A percentile compares a stretch with the other conserved stretches of the same genome.
These are phyloP conservation scores for Magnolia kwangsiensis DNA, from an alignment of 164 flowering plant species.

Conservation along the genomic window DNA sequence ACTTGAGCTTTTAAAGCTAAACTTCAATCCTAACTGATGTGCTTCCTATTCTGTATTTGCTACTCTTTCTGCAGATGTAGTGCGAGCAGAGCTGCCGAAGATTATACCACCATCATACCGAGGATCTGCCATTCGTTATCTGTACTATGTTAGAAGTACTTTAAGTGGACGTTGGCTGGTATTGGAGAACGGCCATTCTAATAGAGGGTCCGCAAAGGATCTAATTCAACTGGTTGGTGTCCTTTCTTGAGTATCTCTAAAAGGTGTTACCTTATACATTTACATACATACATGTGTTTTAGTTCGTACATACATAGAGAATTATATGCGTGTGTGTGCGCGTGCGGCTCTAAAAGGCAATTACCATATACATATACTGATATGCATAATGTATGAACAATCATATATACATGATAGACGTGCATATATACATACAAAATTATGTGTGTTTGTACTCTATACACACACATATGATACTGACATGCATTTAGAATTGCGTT, in stretches of 20 bases:
- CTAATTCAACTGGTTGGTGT: constrained; percentile 57
- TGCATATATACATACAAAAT: too few species aligned
- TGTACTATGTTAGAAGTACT: constrained; percentile 63
- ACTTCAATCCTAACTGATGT: neutral
- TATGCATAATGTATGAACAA: too few species aligned
- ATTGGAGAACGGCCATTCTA: constrained; percentile 56
- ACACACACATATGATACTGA: too few species aligned
- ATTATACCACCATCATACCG: constrained; percentile 84
- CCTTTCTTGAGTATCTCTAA: constrained; percentile 2
- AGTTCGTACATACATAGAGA: neutral
- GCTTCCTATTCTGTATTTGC: neutral
- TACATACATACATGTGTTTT: neutral
- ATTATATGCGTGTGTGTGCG: too few species aligned
- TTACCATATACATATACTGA: too few species aligned
- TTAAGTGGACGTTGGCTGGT: constrained; percentile 59
- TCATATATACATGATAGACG: too few species aligned
- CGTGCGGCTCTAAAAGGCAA: too few species aligned
- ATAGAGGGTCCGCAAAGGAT: constrained; percentile 43
- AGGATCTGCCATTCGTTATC: constrained; percentile 83
- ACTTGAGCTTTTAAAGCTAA: too few species aligned
- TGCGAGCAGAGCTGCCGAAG: constrained; percentile 59
- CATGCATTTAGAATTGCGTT: too few species aligned
- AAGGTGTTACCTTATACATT: neutral
- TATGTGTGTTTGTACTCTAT: too few species aligned
- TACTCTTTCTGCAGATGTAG: constrained; percentile 48